phyloP scores from a whole-genome alignment of 805 yeast genomes.

The Ogataea allantospora region DNA sequence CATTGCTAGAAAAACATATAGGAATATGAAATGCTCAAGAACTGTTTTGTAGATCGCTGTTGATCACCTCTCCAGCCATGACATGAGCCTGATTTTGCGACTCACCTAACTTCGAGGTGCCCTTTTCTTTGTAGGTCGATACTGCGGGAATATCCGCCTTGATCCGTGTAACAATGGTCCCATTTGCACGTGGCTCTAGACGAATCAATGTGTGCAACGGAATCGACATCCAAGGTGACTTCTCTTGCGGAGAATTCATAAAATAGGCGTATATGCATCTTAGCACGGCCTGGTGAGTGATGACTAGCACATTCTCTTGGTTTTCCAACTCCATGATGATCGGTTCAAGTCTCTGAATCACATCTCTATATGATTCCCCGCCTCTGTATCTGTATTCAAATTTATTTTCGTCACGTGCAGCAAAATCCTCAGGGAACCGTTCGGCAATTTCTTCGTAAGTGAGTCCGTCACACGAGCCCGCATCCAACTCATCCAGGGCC shows the following conservation, averaged over 20 bases:
- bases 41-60: conserved; percentile 8
- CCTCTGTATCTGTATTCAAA: conserved; percentile 95
- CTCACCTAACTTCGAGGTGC: conserved; percentile 69
- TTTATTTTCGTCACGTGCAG: conserved; percentile 92
- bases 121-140: conserved; percentile 92
- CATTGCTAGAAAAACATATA: conserved; percentile 12
- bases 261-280: conserved; percentile 96
- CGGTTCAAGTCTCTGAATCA: conserved; percentile 92
- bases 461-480: conserved; percentile 96
- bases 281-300: conserved; percentile 96
- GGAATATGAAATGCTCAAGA: background rate
- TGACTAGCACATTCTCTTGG: conserved; percentile 91
- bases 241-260: conserved; percentile 97
- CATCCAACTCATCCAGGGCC: conserved; percentile 94
- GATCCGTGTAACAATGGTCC: conserved; percentile 82
- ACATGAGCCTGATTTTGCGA: conserved; percentile 36
- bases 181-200: conserved; percentile 92
- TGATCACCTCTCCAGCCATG: conserved; percentile 52
- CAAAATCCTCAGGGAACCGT: conserved; percentile 88
- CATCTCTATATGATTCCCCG: conserved; percentile 96
- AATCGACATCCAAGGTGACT: conserved; percentile 98
- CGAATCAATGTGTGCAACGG: conserved; percentile 94
- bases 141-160: conserved; percentile 98
- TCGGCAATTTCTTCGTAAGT: conserved; percentile 90
- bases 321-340: conserved; percentile 98